A percentile compares a stretch with the other conserved stretches of the same genome.
phyloP scores from a whole-genome alignment of 2,329 filamentous ascomycete genomes.

The Ascosphaera apis region DNA sequence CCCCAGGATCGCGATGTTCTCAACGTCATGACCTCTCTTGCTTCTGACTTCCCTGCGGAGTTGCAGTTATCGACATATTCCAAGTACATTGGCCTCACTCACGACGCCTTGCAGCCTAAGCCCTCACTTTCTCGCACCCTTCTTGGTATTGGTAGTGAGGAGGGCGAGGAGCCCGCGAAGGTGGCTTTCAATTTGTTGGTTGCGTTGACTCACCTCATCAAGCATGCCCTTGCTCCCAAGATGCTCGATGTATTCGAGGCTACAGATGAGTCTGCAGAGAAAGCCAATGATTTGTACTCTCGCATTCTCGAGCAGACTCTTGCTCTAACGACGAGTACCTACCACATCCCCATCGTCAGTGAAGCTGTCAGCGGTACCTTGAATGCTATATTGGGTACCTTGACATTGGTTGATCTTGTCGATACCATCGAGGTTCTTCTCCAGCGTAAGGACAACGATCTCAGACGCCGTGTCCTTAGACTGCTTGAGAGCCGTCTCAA shows the following conservation, averaged over 20 bases:
- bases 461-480: conserved; percentile 57
- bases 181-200: conserved; percentile 20
- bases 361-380: conserved; percentile 41
- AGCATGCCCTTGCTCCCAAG: conserved; percentile 19
- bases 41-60: conserved; percentile 47
- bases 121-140: conserved; percentile 50
- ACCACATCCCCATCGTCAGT: conserved; percentile 15
- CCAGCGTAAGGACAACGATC: conserved; percentile 46
- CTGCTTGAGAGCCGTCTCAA: conserved; percentile 61
- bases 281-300: conserved; percentile 45
- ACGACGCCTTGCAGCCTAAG: conserved; percentile 53
- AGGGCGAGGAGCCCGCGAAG: conserved; percentile 24
- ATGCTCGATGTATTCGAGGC: conserved; percentile 16
- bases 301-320: conserved; percentile 43
- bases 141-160: conserved; percentile 33
- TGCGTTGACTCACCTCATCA: conserved; percentile 17
- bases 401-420: conserved; percentile 74
- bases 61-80: conserved; percentile 54
- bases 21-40: conserved; percentile 52
- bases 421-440: conserved; percentile 68
- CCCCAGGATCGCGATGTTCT: conserved; percentile 50
- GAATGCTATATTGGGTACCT: conserved; percentile 56
- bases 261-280: conserved; percentile 28
- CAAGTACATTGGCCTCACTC: conserved; percentile 51
- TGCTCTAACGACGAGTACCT: conserved; percentile 34